These are phyloP conservation scores for Scytalidium lignicola DNA, from an alignment of 2,329 filamentous ascomycete species.

Conservation along the genomic window DNA sequence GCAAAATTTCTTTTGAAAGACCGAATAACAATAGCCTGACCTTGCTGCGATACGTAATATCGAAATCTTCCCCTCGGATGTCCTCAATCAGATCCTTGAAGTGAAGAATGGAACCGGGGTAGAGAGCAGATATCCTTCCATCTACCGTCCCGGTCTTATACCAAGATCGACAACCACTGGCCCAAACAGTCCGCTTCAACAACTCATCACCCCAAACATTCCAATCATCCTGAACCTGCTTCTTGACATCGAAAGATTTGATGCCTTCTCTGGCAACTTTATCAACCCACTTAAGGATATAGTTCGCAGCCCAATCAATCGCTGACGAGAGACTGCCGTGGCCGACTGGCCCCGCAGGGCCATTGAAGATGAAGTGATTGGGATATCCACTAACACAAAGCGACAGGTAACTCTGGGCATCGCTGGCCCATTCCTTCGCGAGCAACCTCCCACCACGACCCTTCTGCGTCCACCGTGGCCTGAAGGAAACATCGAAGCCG, in stretches of 20 bases:
- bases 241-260: constrained; percentile 27
- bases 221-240: constrained; percentile 42
- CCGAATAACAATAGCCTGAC: not conserved
- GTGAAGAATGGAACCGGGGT: constrained; percentile 42
- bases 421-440: constrained; percentile 14
- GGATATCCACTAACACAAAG: constrained; percentile 13
- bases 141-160: constrained; percentile 40
- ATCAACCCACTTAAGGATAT: constrained; percentile 26
- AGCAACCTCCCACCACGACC: constrained; percentile 15
- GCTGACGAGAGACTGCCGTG: constrained; percentile 14
- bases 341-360: constrained; percentile 6
- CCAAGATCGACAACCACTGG: constrained; percentile 34
- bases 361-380: constrained; percentile 4
- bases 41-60: constrained; percentile 1
- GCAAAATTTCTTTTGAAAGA: not conserved
- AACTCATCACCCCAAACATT: constrained; percentile 41
- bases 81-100: constrained; percentile 27
- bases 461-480: constrained; percentile 18
- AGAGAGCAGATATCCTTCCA: constrained; percentile 34
- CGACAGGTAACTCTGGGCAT: constrained; percentile 22
- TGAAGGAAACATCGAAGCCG: constrained; percentile 21
- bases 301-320: constrained; percentile 28
- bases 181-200: constrained; percentile 48
- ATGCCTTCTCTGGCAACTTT: constrained; percentile 30
- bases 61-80: constrained; percentile 1